phyloP scores from a whole-genome alignment of 768 basidiomycete genomes.

The Pholiota molesta region DNA sequence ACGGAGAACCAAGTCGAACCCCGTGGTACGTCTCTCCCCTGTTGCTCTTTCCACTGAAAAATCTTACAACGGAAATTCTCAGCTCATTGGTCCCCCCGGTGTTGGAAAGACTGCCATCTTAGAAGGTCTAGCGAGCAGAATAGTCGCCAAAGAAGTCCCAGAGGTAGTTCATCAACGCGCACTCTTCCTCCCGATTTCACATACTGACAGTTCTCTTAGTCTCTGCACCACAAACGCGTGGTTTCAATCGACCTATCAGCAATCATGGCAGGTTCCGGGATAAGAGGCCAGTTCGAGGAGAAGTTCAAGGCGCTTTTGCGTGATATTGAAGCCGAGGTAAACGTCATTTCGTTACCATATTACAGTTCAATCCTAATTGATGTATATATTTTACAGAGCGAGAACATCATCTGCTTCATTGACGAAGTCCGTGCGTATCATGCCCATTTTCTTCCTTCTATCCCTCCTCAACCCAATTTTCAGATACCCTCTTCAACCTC shows the following conservation, averaged over 20 bases:
- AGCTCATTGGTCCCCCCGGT: constrained; percentile 86
- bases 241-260: constrained; percentile 83
- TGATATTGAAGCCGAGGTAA: constrained; percentile 85
- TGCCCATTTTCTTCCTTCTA: no score
- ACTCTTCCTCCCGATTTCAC: no score
- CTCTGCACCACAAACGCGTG: constrained; percentile 85
- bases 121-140: constrained; percentile 86
- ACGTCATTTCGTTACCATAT: constrained; percentile 10
- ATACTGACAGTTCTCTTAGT: constrained; percentile 41
- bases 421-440: constrained; percentile 86
- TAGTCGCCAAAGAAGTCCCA: constrained; percentile 88
- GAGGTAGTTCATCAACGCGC: constrained; percentile 53
- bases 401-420: constrained; percentile 89
- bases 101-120: constrained; percentile 94
- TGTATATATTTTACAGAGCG: constrained; percentile 40
- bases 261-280: constrained; percentile 87
- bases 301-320: constrained; percentile 90
- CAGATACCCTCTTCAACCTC: constrained; percentile 83
- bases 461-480: no score
- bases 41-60: not conserved
- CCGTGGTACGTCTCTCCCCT: constrained; percentile 62
- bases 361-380: constrained; percentile 23
- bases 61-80: not conserved
- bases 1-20: constrained; percentile 89
- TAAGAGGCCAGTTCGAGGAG: constrained; percentile 92